These are phyloP conservation scores for Dentipellis fragilis DNA, from an alignment of 768 basidiomycete species.

Conservation along the genomic window DNA sequence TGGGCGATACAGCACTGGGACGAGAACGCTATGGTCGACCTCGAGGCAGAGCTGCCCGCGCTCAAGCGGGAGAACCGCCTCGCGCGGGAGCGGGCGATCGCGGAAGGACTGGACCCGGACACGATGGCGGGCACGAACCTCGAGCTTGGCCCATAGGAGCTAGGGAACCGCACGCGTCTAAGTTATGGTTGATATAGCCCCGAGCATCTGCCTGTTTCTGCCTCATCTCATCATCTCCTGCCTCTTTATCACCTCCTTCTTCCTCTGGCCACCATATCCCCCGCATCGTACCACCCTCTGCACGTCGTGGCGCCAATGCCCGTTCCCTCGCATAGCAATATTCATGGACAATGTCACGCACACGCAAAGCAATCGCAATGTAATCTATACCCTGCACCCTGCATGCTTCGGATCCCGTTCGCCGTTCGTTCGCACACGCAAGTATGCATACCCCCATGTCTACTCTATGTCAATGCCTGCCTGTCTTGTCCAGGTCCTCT, in stretches of 20 bases:
- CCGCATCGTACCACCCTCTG: neutral
- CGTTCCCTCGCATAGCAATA: too few species aligned
- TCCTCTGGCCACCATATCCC: neutral
- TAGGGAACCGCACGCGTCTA: too few species aligned
- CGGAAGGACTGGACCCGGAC: conserved; percentile 14
- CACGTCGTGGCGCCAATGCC: too few species aligned
- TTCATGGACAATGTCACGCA: too few species aligned
- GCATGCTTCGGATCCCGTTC: neutral
- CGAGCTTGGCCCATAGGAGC: neutral
- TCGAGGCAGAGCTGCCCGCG: conserved; percentile 46
- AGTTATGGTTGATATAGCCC: too few species aligned
- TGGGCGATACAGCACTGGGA: conserved; percentile 80
- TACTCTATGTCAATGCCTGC: neutral
- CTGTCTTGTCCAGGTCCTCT: neutral
- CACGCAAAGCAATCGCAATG: neutral
- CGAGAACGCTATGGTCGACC: conserved; percentile 48
- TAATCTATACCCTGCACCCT: neutral
- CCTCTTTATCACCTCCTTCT: neutral
- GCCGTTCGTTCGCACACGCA: neutral
- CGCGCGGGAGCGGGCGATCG: conserved; percentile 16
- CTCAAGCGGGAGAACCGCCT: conserved; percentile 48
- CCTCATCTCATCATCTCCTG: neutral
- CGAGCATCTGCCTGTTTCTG: too few species aligned
- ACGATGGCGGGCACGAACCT: conserved; percentile 1
- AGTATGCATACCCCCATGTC: neutral